A percentile compares a stretch with the other conserved stretches of the same genome.
Conservation (phyloP, 1,284 basidiomycete genomes). For the Caloboletus inedulis region DNA sequence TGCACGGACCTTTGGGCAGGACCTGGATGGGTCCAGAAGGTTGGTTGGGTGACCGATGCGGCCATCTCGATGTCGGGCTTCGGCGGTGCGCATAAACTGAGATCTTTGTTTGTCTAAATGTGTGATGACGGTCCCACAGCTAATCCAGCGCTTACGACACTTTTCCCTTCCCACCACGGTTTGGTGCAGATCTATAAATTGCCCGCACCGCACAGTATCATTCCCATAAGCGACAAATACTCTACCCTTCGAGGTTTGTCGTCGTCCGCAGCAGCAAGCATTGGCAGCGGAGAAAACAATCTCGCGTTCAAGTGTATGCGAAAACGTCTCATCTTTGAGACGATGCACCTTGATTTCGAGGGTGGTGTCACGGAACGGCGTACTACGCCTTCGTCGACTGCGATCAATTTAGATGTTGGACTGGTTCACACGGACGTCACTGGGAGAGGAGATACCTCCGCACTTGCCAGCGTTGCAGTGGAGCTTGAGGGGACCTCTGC, state of each 20-base stretch:
- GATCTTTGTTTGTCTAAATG: conserved; percentile 1
- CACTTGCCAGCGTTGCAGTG: conserved; percentile 25
- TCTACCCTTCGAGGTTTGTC: conserved; percentile 74
- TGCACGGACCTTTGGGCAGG: conserved; percentile 57
- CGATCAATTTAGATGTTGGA: conserved; percentile 24
- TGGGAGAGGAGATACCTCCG: background rate
- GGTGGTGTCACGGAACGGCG: conserved; percentile 86
- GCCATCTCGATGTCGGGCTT: conserved; percentile 77
- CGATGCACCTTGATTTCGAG: conserved; percentile 89
- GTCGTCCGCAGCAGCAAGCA: conserved; percentile 45
- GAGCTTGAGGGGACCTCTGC: conserved; percentile 25
- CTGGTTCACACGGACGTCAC: conserved; percentile 16
- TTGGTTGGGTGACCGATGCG: conserved; percentile 80
- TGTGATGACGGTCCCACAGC: conserved; percentile 39
- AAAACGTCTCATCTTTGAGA: conserved; percentile 86
- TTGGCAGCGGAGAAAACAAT: conserved; percentile 85
- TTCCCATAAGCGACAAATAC: conserved; percentile 71
- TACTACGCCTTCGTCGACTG: conserved; percentile 52
- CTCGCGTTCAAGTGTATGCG: conserved; percentile 92
- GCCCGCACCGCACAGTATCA: conserved; percentile 65
- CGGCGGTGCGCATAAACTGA: conserved; percentile 53
- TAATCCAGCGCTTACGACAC: conserved; percentile 59
- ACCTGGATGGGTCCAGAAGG: conserved; percentile 66
- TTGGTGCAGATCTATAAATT: conserved; percentile 72
- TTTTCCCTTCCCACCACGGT: conserved; percentile 84